Percentiles rank a stretch among this genome's conserved stretches.
Conservation (phyloP, 306 rosid genomes). For the Crataegus laevigata region DNA sequence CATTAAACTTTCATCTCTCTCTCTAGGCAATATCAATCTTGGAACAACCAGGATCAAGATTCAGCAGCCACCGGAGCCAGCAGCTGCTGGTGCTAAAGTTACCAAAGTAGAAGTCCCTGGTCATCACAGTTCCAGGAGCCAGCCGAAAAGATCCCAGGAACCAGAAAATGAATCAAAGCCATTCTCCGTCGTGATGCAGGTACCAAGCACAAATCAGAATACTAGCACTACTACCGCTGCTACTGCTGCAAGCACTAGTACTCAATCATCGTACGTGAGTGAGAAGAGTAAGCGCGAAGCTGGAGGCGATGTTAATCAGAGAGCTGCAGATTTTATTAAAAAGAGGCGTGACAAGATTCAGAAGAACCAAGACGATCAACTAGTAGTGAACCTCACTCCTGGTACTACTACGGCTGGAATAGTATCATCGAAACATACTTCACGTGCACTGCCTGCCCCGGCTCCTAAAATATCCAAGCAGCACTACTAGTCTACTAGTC, state of each 20-base stretch:
- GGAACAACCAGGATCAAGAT: background rate
- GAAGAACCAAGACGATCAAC: background rate
- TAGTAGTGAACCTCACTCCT: background rate
- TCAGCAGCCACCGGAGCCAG: no score
- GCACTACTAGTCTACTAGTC: background rate
- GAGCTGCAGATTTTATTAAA: conserved; percentile 13
- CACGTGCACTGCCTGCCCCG: background rate
- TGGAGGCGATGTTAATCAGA: background rate
- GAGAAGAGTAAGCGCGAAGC: background rate
- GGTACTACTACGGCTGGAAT: background rate
- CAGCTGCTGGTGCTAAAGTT: background rate
- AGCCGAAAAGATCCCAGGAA: conserved; percentile 29
- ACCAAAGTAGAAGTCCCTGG: background rate
- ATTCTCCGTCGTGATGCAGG: conserved; percentile 17
- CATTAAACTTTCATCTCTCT: conserved; percentile 51
- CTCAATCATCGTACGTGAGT: background rate
- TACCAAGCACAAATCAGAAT: background rate
- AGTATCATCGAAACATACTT: background rate
- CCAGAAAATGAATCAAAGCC: conserved; percentile 37
- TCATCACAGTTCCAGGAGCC: conserved; percentile 1
- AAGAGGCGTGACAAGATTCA: background rate
- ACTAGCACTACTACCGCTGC: background rate
- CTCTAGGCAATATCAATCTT: conserved; percentile 33
- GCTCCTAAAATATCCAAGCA: background rate
- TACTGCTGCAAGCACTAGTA: background rate